Evolutionary conservation across 129 eudicot species (phyloP).

Genomic region (Ambrosia artemisiifolia): DNA sequence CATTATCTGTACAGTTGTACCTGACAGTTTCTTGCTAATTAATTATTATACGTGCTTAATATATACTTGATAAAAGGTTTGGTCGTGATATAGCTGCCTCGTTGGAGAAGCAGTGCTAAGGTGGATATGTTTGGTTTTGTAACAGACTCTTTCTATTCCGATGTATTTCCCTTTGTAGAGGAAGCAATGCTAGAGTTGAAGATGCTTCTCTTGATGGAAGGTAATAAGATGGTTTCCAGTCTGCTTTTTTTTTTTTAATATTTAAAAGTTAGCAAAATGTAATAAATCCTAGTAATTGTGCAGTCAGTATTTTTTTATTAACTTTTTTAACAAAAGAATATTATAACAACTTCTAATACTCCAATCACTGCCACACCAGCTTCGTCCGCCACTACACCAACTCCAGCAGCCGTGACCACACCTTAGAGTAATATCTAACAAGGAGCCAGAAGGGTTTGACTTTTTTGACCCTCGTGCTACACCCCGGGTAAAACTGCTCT

Average conservation of each 20-base stretch:
- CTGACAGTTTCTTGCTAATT: no score
- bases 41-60: no score
- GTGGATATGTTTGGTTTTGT: no score
- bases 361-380: neutral
- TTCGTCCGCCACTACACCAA: no score
- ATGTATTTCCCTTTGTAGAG: constrained; percentile 1
- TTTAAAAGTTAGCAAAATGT: neutral
- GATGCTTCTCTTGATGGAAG: constrained; percentile 83
- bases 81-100: no score
- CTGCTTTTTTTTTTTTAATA: neutral
- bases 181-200: constrained; percentile 62
- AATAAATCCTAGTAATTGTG: neutral
- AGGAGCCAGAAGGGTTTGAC: no score
- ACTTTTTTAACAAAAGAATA: neutral
- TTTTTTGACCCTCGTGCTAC: no score
- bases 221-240: constrained; percentile 30
- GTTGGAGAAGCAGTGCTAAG: no score
- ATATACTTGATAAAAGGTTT: neutral
- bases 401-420: constrained; percentile 30
- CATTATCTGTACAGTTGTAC: no score
- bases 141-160: no score
- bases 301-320: neutral
- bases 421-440: no score
- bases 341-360: constrained; percentile 42
- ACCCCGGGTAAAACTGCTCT: neutral